Evolutionary conservation across 192 early-diverging fungal species (phyloP), one percentile per base, ranked within the genome.

Genomic region (Rhizophagus prolifer): DNA sequence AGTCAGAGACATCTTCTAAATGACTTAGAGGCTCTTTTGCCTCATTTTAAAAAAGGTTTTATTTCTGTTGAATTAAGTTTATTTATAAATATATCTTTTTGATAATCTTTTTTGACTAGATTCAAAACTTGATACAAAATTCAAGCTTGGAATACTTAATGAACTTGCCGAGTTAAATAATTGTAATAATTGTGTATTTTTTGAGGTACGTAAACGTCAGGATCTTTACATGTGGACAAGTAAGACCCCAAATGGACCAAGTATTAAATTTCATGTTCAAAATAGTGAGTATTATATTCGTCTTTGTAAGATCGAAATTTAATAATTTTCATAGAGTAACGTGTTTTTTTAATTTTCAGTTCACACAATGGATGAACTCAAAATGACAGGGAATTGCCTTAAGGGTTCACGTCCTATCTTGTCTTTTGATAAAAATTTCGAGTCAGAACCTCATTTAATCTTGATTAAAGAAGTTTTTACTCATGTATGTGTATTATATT

Each of bases 331-430:
- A 58, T 66, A 5, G 10, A 59, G 14, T 46, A 46, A 63, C 9
- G 9, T 46, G 38, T 44, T 21, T 61, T 77, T 58, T 67, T 14
- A 44, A 0, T 47, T 19, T 58, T 1, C 71, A 93, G 92, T 99
- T 72, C 97, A 99, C 82, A 99, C 97, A 30, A 97, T 99, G 96
- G 95, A 97, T 81, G 97, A 99, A 83, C 90, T 99, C 41, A 94
- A 95, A 70, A 94, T 99, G 93, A 96, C 95, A 4, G 97, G 97
- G 75, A 99, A 99, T 86, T 97, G 95, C 82, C 85, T 99, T 61
- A 97, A 97, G 81, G 96, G 96, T 25, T 97, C 95, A 21, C 93
- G 97, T 59, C 95, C 95, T 21, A 91, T 99, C 36, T 85, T 99
- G 30, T 96, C 94, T 10, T 99, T 99, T 84, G 97, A 99, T 82